Percentiles rank a stretch among this genome's conserved stretches.
Evolutionary conservation across 768 basidiomycete species (phyloP).

Genomic region (Suillus brevipes): DNA sequence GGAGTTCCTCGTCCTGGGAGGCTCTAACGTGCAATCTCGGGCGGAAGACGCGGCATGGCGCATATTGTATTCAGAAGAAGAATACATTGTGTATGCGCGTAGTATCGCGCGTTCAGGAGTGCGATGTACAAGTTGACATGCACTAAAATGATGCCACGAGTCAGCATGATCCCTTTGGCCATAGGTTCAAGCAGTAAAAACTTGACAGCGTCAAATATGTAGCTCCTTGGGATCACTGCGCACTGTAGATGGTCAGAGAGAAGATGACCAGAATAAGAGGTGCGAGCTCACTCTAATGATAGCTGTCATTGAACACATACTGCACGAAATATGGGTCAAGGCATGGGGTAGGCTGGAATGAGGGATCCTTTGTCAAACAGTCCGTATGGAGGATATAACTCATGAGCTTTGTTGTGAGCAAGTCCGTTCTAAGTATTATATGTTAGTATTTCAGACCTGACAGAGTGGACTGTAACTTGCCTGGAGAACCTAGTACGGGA

Average conservation of each 20-base stretch:
- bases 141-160: neutral
- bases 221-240: neutral
- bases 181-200: neutral
- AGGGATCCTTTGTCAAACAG: neutral
- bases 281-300: neutral
- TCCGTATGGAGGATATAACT: neutral
- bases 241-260: neutral
- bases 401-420: neutral
- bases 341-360: neutral
- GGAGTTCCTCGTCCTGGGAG: neutral
- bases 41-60: neutral
- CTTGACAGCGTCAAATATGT: neutral
- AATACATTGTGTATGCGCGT: neutral
- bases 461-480: neutral
- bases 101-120: constrained; percentile 3
- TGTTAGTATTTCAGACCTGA: neutral
- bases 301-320: neutral
- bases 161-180: neutral
- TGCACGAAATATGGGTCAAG: neutral
- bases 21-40: too few relatives aligned
- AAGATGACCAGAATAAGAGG: neutral
- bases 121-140: neutral
- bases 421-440: neutral
- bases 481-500: neutral
- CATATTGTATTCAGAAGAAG: neutral